These are phyloP conservation scores for Irpex rosettiformis DNA, from an alignment of 1,284 basidiomycete genomes.

Conservation along the genomic window DNA sequence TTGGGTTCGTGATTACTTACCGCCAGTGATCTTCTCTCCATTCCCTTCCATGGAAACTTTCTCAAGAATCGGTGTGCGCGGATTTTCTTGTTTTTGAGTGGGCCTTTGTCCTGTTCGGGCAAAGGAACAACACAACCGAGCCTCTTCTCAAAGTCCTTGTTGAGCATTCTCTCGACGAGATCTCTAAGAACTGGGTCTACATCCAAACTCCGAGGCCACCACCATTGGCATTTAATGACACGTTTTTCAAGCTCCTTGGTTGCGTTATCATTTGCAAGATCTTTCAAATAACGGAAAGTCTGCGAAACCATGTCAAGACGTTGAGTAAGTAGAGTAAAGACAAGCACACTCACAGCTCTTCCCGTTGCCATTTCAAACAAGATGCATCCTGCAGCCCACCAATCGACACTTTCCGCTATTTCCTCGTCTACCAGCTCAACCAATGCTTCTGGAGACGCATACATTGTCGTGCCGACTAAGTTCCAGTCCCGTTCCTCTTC, in stretches of 20 bases:
- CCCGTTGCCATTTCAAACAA: conserved; percentile 75
- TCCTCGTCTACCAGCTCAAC: conserved; percentile 43
- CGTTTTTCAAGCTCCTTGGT: neutral
- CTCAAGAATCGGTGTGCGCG: conserved; percentile 25
- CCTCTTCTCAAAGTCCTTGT: conserved; percentile 31
- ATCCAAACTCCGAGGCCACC: conserved; percentile 16
- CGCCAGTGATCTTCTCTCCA: conserved; percentile 9
- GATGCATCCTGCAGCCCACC: conserved; percentile 74
- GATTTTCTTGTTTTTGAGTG: conserved; percentile 17
- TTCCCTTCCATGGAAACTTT: conserved; percentile 12
- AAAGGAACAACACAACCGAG: conserved; percentile 33
- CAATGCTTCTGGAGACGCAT: conserved; percentile 72
- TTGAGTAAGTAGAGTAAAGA: neutral
- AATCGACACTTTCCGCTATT: conserved; percentile 54
- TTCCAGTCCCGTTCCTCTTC: conserved; percentile 49
- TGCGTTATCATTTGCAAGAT: neutral
- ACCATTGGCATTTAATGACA: neutral
- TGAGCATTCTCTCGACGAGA: conserved; percentile 39
- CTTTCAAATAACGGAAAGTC: neutral
- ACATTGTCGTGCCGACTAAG: conserved; percentile 58
- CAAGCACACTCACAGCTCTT: conserved; percentile 37
- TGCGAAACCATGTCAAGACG: neutral
- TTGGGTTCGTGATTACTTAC: no score
- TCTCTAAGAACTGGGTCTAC: conserved; percentile 37
- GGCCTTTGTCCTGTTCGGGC: conserved; percentile 18